Percentiles rank a stretch among this genome's conserved stretches.
These are phyloP conservation scores for Tillandsia leiboldiana DNA, from an alignment of 176 grass and related monocot species.

Conservation along the genomic window DNA sequence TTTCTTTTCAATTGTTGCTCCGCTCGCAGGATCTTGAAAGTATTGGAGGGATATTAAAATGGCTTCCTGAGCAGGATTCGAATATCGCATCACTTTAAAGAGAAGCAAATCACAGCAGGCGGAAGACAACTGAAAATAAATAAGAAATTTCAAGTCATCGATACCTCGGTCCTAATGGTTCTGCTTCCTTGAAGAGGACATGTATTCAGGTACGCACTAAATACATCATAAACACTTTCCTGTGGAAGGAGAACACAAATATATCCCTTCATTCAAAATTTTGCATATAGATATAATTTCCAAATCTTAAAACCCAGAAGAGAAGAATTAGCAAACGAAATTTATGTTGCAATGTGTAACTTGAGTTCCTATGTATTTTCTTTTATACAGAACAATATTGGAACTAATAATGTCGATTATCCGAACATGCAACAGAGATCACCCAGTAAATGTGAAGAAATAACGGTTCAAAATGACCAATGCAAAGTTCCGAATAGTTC, in stretches of 20 bases:
- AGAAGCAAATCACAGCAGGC: constrained; percentile 9
- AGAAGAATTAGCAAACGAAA: too few species aligned
- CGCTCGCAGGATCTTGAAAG: constrained; percentile 65
- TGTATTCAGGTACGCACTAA: constrained; percentile 77
- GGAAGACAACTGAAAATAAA: constrained; percentile 13
- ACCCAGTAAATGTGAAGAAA: too few species aligned
- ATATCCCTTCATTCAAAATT: too few species aligned
- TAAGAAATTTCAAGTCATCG: background rate
- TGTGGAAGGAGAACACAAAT: constrained; percentile 22
- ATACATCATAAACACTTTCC: constrained; percentile 59
- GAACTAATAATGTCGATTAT: too few species aligned
- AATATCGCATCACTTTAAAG: constrained; percentile 12
- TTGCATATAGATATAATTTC: too few species aligned
- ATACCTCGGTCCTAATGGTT: constrained; percentile 99
- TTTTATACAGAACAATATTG: too few species aligned
- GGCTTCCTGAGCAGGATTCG: constrained; percentile 45
- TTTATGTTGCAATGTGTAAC: too few species aligned
- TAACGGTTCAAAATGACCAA: too few species aligned
- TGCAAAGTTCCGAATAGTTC: too few species aligned
- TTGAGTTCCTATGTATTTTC: too few species aligned
- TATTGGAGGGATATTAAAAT: constrained; percentile 85
- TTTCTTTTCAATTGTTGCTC: constrained; percentile 2
- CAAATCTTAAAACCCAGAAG: too few species aligned
- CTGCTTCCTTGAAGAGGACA: constrained; percentile 94
- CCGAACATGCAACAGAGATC: too few species aligned